Base-by-base conservation (phyloP, 768 basidiomycete species). In the Suillus discolor region DNA sequence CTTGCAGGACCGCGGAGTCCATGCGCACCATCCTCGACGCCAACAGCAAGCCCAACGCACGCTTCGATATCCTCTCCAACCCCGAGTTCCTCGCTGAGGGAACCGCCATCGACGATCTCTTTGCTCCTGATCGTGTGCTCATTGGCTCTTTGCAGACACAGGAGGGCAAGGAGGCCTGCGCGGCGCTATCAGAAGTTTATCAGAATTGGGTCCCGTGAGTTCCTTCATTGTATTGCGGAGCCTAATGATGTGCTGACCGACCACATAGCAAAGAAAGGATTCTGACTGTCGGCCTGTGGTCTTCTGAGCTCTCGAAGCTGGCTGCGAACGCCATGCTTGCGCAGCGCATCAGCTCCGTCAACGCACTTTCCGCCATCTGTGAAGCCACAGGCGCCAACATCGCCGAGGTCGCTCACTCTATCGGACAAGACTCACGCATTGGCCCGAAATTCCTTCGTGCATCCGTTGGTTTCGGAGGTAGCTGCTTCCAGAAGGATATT, bases 401-500 rank as follows among this genome's bases (percentile, higher is more conserved):
- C 66, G 96, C 98, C 78, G 97, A 99, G 80, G 97, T 99, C 65
- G 90, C 97, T 1, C 84, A 93, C 74, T 96, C 97, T 11, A 90
- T 98, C 72, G 97, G 97, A 18, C 90, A 88, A 72, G 97, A 99
- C 79, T 85, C 90, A 23, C 94, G 97, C 66, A 85, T 99, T 62
- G 97, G 97, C 4, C 87, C 94, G 71, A 97, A 92, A 78, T 99
- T 99, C 87, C 83, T 99, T 74, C 94, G 93, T 76, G 93, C 94
- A 49, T 92, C 90, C 59, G 96, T 97, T 72, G 97, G 97, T 25
- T 99, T 99, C 72, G 97, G 97, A 67, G 97, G 97, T 44, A 94
- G 92, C 15, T 99, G 97, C 82, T 99, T 99, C 93, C 97, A 99
- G 82, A 99, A 99, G 79, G 97, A 99, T 75, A 99, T 99, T 79